phyloP scores from a whole-genome alignment of 2,329 filamentous ascomycete species.

The Lomentospora prolificans region DNA sequence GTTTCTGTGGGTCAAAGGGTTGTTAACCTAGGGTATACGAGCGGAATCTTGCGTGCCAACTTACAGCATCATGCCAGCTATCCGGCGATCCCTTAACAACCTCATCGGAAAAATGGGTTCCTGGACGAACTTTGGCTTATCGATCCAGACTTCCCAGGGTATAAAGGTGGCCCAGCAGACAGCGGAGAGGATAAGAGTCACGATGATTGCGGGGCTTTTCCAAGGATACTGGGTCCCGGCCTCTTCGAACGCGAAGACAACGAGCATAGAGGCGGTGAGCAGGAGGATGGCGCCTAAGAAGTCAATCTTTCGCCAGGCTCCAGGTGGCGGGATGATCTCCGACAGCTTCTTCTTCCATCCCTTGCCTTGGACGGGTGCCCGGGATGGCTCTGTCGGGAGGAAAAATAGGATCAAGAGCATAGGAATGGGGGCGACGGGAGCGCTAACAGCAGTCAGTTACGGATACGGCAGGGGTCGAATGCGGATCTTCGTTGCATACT shows the following conservation, averaged over 20 bases:
- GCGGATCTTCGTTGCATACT: not conserved
- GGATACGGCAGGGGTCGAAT: not conserved
- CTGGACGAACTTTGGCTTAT: not conserved
- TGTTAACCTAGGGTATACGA: not conserved
- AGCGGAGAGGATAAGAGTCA: slow-evolving; percentile 12
- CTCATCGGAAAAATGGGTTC: slow-evolving; percentile 17
- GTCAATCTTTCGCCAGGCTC: slow-evolving; percentile 11
- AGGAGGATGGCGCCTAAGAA: slow-evolving; percentile 20
- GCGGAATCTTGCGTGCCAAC: not conserved
- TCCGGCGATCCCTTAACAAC: slow-evolving; percentile 13
- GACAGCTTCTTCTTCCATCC: not conserved
- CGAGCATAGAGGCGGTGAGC: slow-evolving; percentile 29
- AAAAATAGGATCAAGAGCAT: not conserved
- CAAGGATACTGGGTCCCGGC: slow-evolving; percentile 31
- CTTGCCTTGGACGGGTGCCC: not conserved
- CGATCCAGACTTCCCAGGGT: not conserved
- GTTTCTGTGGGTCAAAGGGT: slow-evolving; percentile 2
- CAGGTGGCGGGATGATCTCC: not conserved
- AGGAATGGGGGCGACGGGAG: not conserved
- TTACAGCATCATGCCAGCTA: slow-evolving; percentile 14
- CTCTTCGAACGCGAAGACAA: slow-evolving; percentile 36
- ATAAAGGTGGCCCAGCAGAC: not conserved
- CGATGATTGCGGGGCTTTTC: slow-evolving; percentile 27
- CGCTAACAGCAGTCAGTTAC: not conserved
- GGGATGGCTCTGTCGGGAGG: not conserved